phyloP scores from a whole-genome alignment of 257 asterid species.

The Scutellaria galericulata region DNA sequence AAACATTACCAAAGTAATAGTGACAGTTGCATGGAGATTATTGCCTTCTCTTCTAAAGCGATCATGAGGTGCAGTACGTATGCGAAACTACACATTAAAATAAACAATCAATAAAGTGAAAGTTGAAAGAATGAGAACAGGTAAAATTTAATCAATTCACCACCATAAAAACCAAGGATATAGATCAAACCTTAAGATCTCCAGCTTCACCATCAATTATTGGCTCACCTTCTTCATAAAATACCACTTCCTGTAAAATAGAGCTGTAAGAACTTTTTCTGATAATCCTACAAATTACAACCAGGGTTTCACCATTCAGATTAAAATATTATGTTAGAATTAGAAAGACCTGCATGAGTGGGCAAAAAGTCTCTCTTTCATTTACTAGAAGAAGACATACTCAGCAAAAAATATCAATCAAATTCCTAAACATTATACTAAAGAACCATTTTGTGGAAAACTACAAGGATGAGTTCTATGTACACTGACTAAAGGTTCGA shows the following conservation, averaged over 20 bases:
- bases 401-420: neutral
- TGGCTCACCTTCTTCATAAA: slow-evolving; percentile 97
- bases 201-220: slow-evolving; percentile 96
- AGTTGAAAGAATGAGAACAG: slow-evolving; percentile 22
- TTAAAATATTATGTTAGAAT: neutral
- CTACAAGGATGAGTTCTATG: neutral
- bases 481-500: slow-evolving; percentile 2
- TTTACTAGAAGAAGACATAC: slow-evolving; percentile 3
- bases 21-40: slow-evolving; percentile 79
- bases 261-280: slow-evolving; percentile 14
- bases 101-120: slow-evolving; percentile 25
- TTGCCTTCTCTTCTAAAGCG: slow-evolving; percentile 86
- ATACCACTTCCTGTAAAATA: slow-evolving; percentile 77
- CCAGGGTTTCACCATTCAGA: neutral
- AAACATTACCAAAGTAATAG: slow-evolving; percentile 76
- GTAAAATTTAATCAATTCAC: slow-evolving; percentile 6
- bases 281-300: slow-evolving; percentile 14
- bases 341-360: neutral
- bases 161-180: slow-evolving; percentile 18
- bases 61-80: slow-evolving; percentile 91
- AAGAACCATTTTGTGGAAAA: neutral
- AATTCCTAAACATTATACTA: slow-evolving; percentile 4
- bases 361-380: neutral
- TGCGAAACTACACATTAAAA: slow-evolving; percentile 65
- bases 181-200: slow-evolving; percentile 79